A percentile compares a stretch with the other conserved stretches of the same genome.
Evolutionary conservation across 2,329 filamentous ascomycete species (phyloP).

Genomic region (Xylariaceae sp.): DNA sequence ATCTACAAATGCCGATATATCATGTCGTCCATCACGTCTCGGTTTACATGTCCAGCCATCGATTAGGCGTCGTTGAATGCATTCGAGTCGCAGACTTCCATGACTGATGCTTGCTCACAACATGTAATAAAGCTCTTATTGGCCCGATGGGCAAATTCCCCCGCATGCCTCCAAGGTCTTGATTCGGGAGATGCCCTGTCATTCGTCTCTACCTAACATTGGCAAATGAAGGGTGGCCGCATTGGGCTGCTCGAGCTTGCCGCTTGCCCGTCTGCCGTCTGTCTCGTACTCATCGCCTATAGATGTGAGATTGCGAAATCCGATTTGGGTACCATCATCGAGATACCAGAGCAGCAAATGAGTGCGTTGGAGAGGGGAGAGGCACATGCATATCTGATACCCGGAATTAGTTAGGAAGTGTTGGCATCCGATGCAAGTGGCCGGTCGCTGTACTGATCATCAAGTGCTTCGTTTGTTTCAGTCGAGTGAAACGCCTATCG

Average conservation of each 20-base stretch:
- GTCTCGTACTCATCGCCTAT: not conserved
- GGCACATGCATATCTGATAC: not conserved
- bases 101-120: too few relatives aligned
- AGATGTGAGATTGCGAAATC: not conserved
- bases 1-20: too few relatives aligned
- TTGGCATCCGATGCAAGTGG: slow-evolving; percentile 3
- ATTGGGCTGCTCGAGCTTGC: not conserved
- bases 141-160: too few relatives aligned
- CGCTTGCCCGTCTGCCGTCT: not conserved
- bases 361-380: not conserved
- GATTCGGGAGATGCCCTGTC: not conserved
- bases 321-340: not conserved
- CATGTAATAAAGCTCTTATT: too few relatives aligned
- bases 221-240: too few relatives aligned
- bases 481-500: not conserved
- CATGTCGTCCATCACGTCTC: too few relatives aligned
- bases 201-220: slow-evolving; percentile 1
- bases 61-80: too few relatives aligned
- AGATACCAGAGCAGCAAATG: not conserved
- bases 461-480: slow-evolving; percentile 11
- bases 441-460: not conserved
- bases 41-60: too few relatives aligned
- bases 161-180: not conserved
- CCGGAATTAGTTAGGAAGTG: slow-evolving; percentile 5
- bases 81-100: too few relatives aligned